phyloP scores from a whole-genome alignment of 2,329 filamentous ascomycete genomes.

The Arthrobotrys musiformis region DNA sequence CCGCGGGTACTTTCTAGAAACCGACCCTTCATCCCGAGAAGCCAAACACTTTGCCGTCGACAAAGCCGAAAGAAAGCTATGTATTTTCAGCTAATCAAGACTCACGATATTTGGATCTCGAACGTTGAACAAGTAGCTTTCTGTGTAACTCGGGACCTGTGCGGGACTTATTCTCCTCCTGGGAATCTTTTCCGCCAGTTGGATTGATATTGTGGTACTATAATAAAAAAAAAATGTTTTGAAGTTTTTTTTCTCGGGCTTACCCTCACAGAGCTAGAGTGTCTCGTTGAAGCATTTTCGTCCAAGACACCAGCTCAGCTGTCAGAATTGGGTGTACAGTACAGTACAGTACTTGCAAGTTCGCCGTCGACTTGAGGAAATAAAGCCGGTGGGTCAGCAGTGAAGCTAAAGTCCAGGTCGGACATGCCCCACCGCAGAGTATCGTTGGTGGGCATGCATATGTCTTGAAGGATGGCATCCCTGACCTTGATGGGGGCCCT shows the following conservation, averaged over 20 bases:
- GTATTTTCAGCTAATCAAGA: not conserved
- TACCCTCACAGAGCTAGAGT: not conserved
- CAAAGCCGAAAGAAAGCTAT: not conserved
- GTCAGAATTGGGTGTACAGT: slow-evolving; percentile 21
- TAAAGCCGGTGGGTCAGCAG: not conserved
- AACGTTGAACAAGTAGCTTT: not conserved
- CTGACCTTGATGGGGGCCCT: slow-evolving; percentile 28
- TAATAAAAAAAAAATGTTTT: not conserved
- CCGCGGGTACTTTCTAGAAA: slow-evolving; percentile 51
- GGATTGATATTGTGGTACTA: not conserved
- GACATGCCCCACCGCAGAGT: slow-evolving; percentile 39
- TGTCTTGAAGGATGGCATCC: slow-evolving; percentile 28
- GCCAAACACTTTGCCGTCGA: slow-evolving; percentile 1
- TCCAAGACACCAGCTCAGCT: slow-evolving; percentile 14
- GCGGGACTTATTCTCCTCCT: not conserved
- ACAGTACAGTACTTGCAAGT: no score
- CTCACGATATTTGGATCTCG: not conserved
- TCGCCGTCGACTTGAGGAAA: slow-evolving; percentile 21
- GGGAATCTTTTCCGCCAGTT: not conserved
- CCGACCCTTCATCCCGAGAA: slow-evolving; percentile 13
- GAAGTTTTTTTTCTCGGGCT: not conserved
- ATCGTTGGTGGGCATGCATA: slow-evolving; percentile 9
- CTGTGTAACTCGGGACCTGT: slow-evolving; percentile 8
- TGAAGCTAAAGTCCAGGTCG: slow-evolving; percentile 28
- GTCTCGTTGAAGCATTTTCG: not conserved